Evolutionary conservation across 2,329 filamentous ascomycete genomes (phyloP).

Genomic region (Arthrobotrys iridis): DNA sequence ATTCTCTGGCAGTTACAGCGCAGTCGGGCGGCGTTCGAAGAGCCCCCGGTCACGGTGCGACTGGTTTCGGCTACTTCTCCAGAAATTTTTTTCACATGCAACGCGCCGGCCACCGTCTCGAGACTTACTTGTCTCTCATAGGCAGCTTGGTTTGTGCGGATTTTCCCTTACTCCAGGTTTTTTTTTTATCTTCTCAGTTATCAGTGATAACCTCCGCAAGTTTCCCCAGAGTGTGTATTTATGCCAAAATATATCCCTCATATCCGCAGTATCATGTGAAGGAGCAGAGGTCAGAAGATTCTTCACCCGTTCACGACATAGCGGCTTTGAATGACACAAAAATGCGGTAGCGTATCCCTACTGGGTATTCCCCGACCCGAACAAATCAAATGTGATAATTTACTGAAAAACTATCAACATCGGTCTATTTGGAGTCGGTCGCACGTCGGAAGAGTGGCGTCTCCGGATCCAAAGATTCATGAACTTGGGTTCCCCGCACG

Average conservation of each 20-base stretch:
- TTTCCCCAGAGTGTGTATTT: slow-evolving; percentile 35
- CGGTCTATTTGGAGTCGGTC: slow-evolving; percentile 5
- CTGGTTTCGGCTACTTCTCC: slow-evolving; percentile 42
- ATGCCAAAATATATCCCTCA: slow-evolving; percentile 41
- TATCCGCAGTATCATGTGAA: slow-evolving; percentile 34
- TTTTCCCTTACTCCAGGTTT: slow-evolving; percentile 30
- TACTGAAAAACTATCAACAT: not conserved
- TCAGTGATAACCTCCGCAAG: slow-evolving; percentile 43
- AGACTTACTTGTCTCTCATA: slow-evolving; percentile 9
- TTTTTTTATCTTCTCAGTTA: not conserved
- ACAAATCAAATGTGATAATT: slow-evolving; percentile 9
- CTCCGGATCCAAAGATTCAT: slow-evolving; percentile 1
- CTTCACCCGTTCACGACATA: slow-evolving; percentile 21
- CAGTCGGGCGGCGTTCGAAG: slow-evolving; percentile 43
- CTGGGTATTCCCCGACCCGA: slow-evolving; percentile 10
- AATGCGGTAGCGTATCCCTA: slow-evolving; percentile 14
- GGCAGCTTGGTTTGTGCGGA: slow-evolving; percentile 20
- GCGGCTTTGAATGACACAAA: slow-evolving; percentile 14
- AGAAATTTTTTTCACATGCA: slow-evolving; percentile 52
- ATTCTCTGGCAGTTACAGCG: slow-evolving; percentile 24
- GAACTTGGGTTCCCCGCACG: slow-evolving; percentile 6
- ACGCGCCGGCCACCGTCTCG: slow-evolving; percentile 22
- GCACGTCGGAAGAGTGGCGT: slow-evolving; percentile 14
- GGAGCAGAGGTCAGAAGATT: slow-evolving; percentile 2
- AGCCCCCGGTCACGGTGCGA: slow-evolving; percentile 39